Evolutionary conservation across 148 eudicot genomes (phyloP), one percentile per base, ranked within the genome.

Genomic region (Rhododendron mucronatum): DNA sequence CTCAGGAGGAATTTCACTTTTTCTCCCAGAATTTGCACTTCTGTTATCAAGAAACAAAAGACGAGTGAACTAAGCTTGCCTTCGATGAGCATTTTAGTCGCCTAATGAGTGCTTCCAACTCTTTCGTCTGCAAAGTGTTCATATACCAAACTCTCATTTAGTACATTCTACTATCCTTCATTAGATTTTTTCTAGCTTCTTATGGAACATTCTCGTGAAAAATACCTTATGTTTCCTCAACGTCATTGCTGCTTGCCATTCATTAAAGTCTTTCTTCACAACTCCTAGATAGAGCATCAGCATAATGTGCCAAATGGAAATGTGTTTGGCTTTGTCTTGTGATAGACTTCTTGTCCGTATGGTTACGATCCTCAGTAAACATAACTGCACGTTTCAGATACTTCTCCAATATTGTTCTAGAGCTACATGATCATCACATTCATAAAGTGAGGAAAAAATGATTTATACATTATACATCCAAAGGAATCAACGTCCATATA

Each of bases 261-360:
- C 99, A 73, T 90, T 94, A 51, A 45, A 97, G 91, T 88, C 98
- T 93, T 84, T 97, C 98, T 90, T 95, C 99, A 88, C 93, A 94
- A 86, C 91, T 93, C 86, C 91, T 92, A 89, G 92, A 97, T 23
- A 97, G 90, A 82, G 95, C 95, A 93, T 97, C 99, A 47, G 96
- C 93, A 89, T 97, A 97, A 89, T 94, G 98, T 82, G 99, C 98
- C 87, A 97, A 98, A 93, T 97, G 99, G 82, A 97, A 97, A 91
- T 94, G 94, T 80, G 96, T 93, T 89, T 92, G 96, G 86, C 96
- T 92, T 88, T 93, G 91, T 88, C 92, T 91, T 78, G 90, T 91
- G 71, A 90, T 85, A 65, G 93, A 91, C 82, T 91, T 90, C 78
- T 86, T 91, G 89, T 85, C 88, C 67, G 87, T 88, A 82, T 86